Evolutionary conservation across 129 eudicot species (phyloP), one percentile per base, ranked within the genome.

Genomic region (Flaveria trinervia): DNA sequence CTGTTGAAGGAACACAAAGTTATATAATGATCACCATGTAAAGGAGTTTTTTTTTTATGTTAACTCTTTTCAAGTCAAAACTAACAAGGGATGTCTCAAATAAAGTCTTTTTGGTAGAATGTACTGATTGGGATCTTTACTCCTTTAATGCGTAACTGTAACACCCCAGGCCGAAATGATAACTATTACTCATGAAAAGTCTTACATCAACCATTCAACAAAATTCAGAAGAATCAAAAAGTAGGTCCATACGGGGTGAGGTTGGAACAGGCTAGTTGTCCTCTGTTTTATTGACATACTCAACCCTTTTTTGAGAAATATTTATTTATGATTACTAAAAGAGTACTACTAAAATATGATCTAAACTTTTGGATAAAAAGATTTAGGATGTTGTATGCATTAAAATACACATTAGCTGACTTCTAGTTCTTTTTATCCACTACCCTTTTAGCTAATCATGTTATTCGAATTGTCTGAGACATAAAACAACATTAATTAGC

Each of bases 1-100:
- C 96, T 87, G 85, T 45, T 28, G 28, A 60, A 56, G 70, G 2
- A 66, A 30, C 70, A 66, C 64, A 78, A 44, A 51, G 70, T 7
- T 45, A n/a, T 46, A 73, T 43, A 49, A 73, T 41, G 23, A 45
- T 45, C 57, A 45, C 23, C 33, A 20, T 51, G 23, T 20, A 22
- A 4, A 69, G 11, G 46, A 23, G 46, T 13, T 33, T 49, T 69
- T 69, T 69, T 20, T 22, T 22, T 56, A 45, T 45, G 6, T 43
- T 3, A 69, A 46, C 68, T 28, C 68, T 62, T 18, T 57, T 26
- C 18, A 30, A 28, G 20, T 62, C 68, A 28, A 62, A 62, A 30
- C 20, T 62, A 62, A 10, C 43, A 62, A 62, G 41, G 18, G 41
- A 26, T 1, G 1, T 28, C 44, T 13, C 18, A 62, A 30, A 60